Evolutionary conservation across 169 alveolate genomes (phyloP), one percentile per base, ranked within the genome.

Genomic region (Plasmodium fragile): DNA sequence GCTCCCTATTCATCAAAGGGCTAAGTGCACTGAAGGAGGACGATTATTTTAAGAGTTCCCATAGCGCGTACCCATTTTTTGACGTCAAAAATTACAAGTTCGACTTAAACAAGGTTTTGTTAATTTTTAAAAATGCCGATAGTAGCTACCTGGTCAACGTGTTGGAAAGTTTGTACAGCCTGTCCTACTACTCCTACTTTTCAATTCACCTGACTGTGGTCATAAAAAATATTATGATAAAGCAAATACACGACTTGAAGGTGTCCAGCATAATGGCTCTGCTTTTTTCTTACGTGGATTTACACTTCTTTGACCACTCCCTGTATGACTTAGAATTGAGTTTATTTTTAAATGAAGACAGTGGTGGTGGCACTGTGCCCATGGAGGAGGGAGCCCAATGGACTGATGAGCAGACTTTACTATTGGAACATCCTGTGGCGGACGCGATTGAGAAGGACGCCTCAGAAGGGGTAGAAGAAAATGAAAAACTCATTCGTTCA

Each of bases 221-320:
- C 32, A 87, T 87, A 39, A 87, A 87, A 87, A 87, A 87, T 39
- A 78, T 87, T 22, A 41, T 87, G 34, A 78, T 78, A n/a, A 87
- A 87, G 34, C 93, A 87, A 36, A 87, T 87, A 59, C 93, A 87
- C 41, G 93, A 87, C 30, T 55, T 87, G 80, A 87, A 87, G 36
- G 93, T 87, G n/a, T 87, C 93, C 13, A 36, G 81, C 28, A 78
- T 87, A 55, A 87, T 87, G 53, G 49, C 84, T 0, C 71, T 87
- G 0, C 72, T 87, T 59, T 87, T 78, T 78, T 87, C 93, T 4
- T 72, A 77, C 25, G 22, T 65, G 1, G 82, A 87, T 87, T 77
- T 77, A 25, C 89, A 78, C 81, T 87, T 87, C 36, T 78, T 55
- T 49, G 93, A 87, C 71, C 45, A 87, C 70, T 87, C 93, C 22